Evolutionary conservation across 441 rosid genomes (phyloP).

Genomic region (Eruca vesicaria): DNA sequence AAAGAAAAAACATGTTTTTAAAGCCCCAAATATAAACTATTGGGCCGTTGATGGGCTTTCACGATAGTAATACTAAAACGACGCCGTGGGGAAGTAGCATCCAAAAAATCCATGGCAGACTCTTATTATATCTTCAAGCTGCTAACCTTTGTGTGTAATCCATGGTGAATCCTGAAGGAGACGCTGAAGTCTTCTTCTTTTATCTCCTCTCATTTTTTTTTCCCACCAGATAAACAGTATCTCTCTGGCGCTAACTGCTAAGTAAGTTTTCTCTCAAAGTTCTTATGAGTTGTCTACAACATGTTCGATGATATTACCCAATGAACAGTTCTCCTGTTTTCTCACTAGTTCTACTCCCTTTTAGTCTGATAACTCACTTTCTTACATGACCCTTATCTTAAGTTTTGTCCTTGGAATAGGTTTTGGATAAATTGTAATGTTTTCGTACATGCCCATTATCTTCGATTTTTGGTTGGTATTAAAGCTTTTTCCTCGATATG

Average conservation of each 20-base stretch:
- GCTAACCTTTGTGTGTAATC: conserved; percentile 20
- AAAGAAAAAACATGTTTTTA: neutral
- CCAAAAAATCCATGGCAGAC: conserved; percentile 23
- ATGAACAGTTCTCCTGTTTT: conserved; percentile 1
- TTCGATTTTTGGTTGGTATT: neutral
- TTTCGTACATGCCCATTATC: neutral
- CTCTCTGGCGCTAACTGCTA: neutral
- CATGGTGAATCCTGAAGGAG: conserved; percentile 33
- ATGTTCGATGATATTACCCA: conserved; percentile 30
- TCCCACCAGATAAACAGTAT: neutral
- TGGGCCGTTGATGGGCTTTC: conserved; percentile 15
- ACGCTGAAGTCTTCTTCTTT: conserved; percentile 21
- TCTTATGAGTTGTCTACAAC: conserved; percentile 7
- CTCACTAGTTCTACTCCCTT: neutral
- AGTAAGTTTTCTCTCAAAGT: conserved; percentile 18
- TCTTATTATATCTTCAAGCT: conserved; percentile 19
- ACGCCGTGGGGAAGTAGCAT: conserved; percentile 11
- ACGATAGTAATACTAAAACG: conserved; percentile 2
- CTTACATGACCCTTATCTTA: neutral
- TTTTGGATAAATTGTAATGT: neutral
- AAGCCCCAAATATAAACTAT: neutral
- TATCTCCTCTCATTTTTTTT: neutral
- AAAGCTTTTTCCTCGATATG: neutral
- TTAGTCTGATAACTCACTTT: neutral
- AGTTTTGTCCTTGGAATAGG: conserved; percentile 4